These are phyloP conservation scores for Colletotrichum theobromicola DNA, from an alignment of 2,329 filamentous ascomycete species.

Conservation along the genomic window DNA sequence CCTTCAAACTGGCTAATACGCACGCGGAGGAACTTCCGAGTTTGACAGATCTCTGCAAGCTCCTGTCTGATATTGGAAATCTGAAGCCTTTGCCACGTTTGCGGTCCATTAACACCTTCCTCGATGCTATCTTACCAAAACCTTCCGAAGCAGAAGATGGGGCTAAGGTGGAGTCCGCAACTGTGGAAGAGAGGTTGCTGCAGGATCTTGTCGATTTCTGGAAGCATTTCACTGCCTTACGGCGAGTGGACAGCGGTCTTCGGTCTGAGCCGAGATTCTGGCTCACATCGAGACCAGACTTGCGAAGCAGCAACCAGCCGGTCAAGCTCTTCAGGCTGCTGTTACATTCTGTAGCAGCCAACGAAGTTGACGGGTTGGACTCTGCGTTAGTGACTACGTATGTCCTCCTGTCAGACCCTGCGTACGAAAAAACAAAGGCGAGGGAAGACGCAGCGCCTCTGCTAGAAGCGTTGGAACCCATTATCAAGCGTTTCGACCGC, in stretches of 20 bases:
- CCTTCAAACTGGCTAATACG: neutral
- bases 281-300: slow-evolving; percentile 32
- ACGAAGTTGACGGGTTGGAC: neutral
- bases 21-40: neutral
- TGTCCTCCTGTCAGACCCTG: slow-evolving; percentile 13
- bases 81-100: neutral
- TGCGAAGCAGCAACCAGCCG: slow-evolving; percentile 22
- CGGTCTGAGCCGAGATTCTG: slow-evolving; percentile 27
- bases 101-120: neutral
- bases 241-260: slow-evolving; percentile 25
- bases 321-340: neutral
- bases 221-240: slow-evolving; percentile 41
- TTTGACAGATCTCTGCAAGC: slow-evolving; percentile 7
- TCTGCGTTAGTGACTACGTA: slow-evolving; percentile 17
- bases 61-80: neutral
- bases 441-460: neutral
- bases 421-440: neutral
- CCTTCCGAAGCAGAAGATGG: neutral
- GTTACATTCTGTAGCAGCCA: neutral
- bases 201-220: slow-evolving; percentile 38
- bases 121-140: neutral
- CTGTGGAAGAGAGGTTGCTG: slow-evolving; percentile 13
- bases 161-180: neutral
- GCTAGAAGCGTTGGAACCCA: neutral
- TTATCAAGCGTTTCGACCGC: slow-evolving; percentile 17